A percentile compares a stretch with the other conserved stretches of the same genome.
Conservation (phyloP, 768 basidiomycete species). For the Termitomyces sp. region DNA sequence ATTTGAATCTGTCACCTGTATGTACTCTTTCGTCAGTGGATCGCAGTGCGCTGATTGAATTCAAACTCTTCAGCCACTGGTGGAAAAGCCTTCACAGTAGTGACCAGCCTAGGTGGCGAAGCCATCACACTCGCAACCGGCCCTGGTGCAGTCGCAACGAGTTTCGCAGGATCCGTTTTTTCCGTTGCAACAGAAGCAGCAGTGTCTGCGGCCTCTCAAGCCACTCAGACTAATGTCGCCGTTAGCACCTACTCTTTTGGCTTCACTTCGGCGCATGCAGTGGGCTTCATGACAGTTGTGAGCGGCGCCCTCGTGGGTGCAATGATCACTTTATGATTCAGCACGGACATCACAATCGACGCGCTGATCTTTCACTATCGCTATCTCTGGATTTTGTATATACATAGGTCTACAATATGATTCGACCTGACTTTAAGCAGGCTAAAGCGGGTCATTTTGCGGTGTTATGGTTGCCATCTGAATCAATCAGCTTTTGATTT, state of each 20-base stretch:
- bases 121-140: constrained; percentile 53
- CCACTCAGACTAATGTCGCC: constrained; percentile 19
- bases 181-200: constrained; percentile 39
- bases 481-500: too few relatives aligned
- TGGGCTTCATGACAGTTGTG: constrained; percentile 30
- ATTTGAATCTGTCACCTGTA: constrained; percentile 35
- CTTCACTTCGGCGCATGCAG: constrained; percentile 22
- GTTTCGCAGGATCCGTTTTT: constrained; percentile 47
- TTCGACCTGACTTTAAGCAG: background rate
- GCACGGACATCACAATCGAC: background rate
- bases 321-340: constrained; percentile 26
- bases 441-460: background rate
- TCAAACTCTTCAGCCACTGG: constrained; percentile 38
- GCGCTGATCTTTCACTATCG: too few relatives aligned
- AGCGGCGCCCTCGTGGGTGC: constrained; percentile 36
- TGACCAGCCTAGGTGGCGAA: constrained; percentile 53
- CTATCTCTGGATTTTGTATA: background rate
- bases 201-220: constrained; percentile 18
- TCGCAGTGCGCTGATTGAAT: constrained; percentile 14
- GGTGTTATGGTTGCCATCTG: too few relatives aligned
- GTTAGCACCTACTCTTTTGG: constrained; percentile 16
- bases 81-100: constrained; percentile 45
- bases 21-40: background rate
- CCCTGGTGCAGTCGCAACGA: constrained; percentile 37
- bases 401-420: background rate